phyloP scores from a whole-genome alignment of 495 filamentous ascomycete genomes.

The Tuber melanosporum region DNA sequence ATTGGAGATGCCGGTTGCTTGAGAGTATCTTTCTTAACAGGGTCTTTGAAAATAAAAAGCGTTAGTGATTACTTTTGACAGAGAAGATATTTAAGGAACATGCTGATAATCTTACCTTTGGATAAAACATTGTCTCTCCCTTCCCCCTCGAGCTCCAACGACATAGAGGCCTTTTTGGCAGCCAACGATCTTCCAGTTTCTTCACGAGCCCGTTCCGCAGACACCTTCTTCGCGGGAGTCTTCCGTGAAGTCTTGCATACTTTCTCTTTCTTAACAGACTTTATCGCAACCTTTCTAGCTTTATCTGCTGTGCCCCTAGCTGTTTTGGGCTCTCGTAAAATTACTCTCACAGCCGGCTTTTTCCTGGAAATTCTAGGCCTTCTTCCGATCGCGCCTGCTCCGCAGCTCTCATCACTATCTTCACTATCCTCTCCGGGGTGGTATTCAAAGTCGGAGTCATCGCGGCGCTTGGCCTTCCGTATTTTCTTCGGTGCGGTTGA shows the following conservation, averaged over 20 bases:
- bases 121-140: not conserved
- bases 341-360: not conserved
- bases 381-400: not conserved
- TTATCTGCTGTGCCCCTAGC: too few relatives aligned
- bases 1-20: not conserved
- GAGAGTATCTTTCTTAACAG: not conserved
- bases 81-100: not conserved
- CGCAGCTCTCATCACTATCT: not conserved
- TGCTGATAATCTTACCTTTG: not conserved
- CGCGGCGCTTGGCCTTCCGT: rapidly evolving
- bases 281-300: not conserved
- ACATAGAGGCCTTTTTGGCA: not conserved
- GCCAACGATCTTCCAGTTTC: not conserved
- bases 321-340: not conserved
- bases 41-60: not conserved
- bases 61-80: not conserved
- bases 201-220: not conserved
- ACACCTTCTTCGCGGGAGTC: not conserved
- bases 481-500: not conserved
- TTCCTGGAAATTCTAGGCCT: not conserved
- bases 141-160: not conserved
- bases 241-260: not conserved
- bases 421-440: too few relatives aligned
- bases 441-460: not conserved
- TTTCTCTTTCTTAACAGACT: not conserved